These are phyloP conservation scores for Steccherinum ochraceum DNA, from an alignment of 768 basidiomycete genomes.

Conservation along the genomic window DNA sequence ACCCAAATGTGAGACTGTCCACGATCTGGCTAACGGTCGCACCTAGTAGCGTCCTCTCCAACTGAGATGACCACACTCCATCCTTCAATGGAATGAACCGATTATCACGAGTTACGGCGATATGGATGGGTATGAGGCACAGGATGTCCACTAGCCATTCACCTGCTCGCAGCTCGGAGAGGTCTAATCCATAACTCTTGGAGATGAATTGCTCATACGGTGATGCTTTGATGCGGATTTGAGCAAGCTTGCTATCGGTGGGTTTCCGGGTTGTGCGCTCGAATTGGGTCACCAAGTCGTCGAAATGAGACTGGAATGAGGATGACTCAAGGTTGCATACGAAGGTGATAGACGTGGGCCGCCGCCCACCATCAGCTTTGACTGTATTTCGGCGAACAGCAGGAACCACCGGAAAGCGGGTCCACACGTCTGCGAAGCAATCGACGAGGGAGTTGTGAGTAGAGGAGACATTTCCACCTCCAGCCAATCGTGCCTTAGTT, in stretches of 20 bases:
- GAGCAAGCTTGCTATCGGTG: conserved; percentile 35
- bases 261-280: conserved; percentile 49
- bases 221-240: conserved; percentile 28
- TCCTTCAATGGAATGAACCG: conserved; percentile 57
- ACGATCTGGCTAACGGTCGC: conserved; percentile 55
- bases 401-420: conserved; percentile 50
- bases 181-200: conserved; percentile 7
- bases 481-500: background rate
- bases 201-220: conserved; percentile 22
- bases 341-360: conserved; percentile 30
- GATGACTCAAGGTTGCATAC: conserved; percentile 32
- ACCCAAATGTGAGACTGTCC: conserved; percentile 49
- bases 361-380: background rate
- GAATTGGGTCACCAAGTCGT: conserved; percentile 38
- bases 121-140: conserved; percentile 59
- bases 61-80: conserved; percentile 41
- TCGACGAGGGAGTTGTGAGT: conserved; percentile 47
- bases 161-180: conserved; percentile 39
- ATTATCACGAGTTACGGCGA: conserved; percentile 54
- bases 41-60: conserved; percentile 49
- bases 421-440: conserved; percentile 53
- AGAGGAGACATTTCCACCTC: conserved; percentile 22
- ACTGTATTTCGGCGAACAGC: conserved; percentile 26
- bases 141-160: conserved; percentile 60
- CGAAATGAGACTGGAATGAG: conserved; percentile 37